A percentile compares a stretch with the other conserved stretches of the same genome.
These are phyloP conservation scores for Glaciozyma martinii DNA, from an alignment of 768 basidiomycete species.

Conservation along the genomic window DNA sequence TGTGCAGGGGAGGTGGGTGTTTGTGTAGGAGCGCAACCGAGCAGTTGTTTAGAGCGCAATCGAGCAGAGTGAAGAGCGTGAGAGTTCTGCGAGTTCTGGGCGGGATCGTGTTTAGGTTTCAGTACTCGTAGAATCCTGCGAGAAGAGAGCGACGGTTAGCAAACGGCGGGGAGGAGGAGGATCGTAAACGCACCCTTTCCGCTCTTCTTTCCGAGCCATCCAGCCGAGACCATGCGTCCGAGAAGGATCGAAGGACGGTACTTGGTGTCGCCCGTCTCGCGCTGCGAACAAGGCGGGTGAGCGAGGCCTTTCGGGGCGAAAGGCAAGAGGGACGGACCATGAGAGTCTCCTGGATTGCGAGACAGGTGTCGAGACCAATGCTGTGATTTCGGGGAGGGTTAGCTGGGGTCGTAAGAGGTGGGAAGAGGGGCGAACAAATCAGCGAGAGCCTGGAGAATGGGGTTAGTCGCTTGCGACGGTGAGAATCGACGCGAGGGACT, in stretches of 20 bases:
- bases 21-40: slow-evolving; percentile 3
- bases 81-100: no score
- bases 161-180: not conserved
- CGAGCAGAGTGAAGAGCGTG: no score
- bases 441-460: slow-evolving; percentile 29
- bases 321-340: slow-evolving; percentile 6
- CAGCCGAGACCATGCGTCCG: slow-evolving; percentile 92
- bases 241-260: slow-evolving; percentile 84
- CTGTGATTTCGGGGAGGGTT: slow-evolving; percentile 41
- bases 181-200: slow-evolving; percentile 2
- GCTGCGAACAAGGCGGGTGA: slow-evolving; percentile 46
- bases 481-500: not conserved
- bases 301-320: not conserved
- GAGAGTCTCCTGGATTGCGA: slow-evolving; percentile 76
- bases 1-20: slow-evolving; percentile 41
- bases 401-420: not conserved
- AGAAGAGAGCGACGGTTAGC: slow-evolving; percentile 41
- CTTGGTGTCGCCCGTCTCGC: slow-evolving; percentile 84
- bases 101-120: no score
- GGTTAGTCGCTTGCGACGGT: not conserved
- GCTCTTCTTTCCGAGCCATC: slow-evolving; percentile 65
- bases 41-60: no score
- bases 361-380: slow-evolving; percentile 95
- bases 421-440: slow-evolving; percentile 37
- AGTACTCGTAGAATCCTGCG: slow-evolving; percentile 88